Evolutionary conservation across 1,139 yeast genomes (phyloP).

Genomic region (Yamadazyma jaroonii): DNA sequence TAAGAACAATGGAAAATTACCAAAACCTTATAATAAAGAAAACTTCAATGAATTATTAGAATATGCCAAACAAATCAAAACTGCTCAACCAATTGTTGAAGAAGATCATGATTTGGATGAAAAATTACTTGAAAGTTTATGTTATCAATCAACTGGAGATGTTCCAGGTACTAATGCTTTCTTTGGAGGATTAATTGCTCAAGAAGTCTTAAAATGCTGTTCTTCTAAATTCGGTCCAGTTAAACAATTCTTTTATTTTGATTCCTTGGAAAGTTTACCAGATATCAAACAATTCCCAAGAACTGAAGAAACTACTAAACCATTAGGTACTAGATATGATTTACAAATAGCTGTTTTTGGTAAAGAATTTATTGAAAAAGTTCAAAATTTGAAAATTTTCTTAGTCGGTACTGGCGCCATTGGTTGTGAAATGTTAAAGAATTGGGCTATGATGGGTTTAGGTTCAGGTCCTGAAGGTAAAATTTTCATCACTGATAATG

Average conservation of each 20-base stretch:
- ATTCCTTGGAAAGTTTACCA: constrained; percentile 89
- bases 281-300: constrained; percentile 54
- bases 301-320: constrained; percentile 68
- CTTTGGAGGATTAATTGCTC: constrained; percentile 93
- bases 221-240: constrained; percentile 92
- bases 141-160: constrained; percentile 90
- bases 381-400: constrained; percentile 79
- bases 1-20: constrained; percentile 62
- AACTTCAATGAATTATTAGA: constrained; percentile 71
- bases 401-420: constrained; percentile 98
- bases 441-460: constrained; percentile 96
- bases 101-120: constrained; percentile 59
- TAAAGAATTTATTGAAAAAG: constrained; percentile 62
- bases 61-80: constrained; percentile 58
- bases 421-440: constrained; percentile 98
- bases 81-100: constrained; percentile 60
- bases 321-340: constrained; percentile 83
- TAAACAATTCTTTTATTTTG: constrained; percentile 89
- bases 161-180: constrained; percentile 88
- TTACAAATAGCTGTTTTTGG: constrained; percentile 95
- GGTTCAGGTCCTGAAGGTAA: constrained; percentile 90
- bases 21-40: constrained; percentile 71
- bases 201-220: constrained; percentile 91
- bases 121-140: constrained; percentile 63
- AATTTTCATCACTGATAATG: constrained; percentile 87